phyloP scores from a whole-genome alignment of 345 rosid genomes.

The Syzygium aqueum region DNA sequence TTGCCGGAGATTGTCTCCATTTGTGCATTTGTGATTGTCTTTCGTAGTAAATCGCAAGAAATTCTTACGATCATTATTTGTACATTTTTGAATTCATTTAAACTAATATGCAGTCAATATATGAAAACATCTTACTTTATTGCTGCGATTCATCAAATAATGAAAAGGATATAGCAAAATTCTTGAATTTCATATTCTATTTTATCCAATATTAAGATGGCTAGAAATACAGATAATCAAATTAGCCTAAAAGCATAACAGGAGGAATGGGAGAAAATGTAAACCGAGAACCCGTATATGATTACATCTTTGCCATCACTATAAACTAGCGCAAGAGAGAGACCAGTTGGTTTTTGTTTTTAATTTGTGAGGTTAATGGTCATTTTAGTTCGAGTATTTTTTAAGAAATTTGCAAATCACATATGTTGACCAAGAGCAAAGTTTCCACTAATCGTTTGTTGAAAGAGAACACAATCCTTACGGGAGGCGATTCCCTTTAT shows the following conservation, averaged over 20 bases:
- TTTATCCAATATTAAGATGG: rapidly evolving
- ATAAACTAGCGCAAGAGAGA: background rate
- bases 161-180: background rate
- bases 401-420: background rate
- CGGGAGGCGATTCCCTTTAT: rapidly evolving
- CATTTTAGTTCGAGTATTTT: background rate
- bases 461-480: background rate
- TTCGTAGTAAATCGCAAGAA: rapidly evolving
- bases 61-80: background rate
- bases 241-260: background rate
- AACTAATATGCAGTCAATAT: background rate
- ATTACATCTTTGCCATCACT: background rate
- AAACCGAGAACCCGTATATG: background rate
- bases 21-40: background rate
- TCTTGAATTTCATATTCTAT: background rate
- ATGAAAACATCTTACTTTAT: rapidly evolving
- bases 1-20: background rate
- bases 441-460: rapidly evolving
- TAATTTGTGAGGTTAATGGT: background rate
- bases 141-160: rapidly evolving
- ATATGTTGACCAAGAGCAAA: background rate
- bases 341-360: background rate
- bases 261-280: background rate
- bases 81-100: too few relatives aligned
- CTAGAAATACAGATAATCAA: background rate